Base-by-base conservation (phyloP, 495 filamentous ascomycete genomes). In the Extremus antarcticus region DNA sequence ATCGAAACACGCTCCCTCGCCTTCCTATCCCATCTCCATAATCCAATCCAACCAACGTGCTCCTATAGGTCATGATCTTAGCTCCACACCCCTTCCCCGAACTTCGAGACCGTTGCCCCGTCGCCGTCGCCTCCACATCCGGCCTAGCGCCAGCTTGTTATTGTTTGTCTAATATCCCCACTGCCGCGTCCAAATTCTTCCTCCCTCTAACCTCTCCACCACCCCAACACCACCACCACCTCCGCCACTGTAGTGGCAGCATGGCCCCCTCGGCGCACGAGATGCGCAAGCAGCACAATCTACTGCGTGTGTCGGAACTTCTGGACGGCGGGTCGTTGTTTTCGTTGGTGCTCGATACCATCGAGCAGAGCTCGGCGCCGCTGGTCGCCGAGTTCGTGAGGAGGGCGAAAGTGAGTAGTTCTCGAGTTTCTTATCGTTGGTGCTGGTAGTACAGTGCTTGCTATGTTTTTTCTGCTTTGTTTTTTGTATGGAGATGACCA, bases 241-340 rank as follows among this genome's bases (percentile, higher is more conserved):
- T 4, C 16, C n/a, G 17, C 20, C 43, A 17, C 20, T 17, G 16
- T n/a, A 17, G 7, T 8, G 8, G 4, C 16, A 22, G 4, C 43
- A 45, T 45, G n/a, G 43, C 43, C 43, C 7, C n/a, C 16, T 4
- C 16, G 7, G 16, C 20, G 43, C 43, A 4, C 7, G 20, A 17
- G n/a, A 45, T 4, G 20, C 16, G 20, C 20, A 22, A 45, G 43
- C 16, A 35, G 22, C 91, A 96, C 70, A 91, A 88, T 70, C 68
- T 95, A 45, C 81, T 95, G 4, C 72, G 95, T 1, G 82, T 96
- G 39, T 87, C 89, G 51, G 91, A 90, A 56, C 72, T 96, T 1
- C 75, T 97, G 50, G 83, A 79, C 65, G 83, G 78, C 20, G 83
- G 83, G 1, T 94, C 88, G 25, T 91, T 90, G 1, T 81, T 97